phyloP scores from a whole-genome alignment of 495 filamentous ascomycete genomes.

The Podospora didyma region DNA sequence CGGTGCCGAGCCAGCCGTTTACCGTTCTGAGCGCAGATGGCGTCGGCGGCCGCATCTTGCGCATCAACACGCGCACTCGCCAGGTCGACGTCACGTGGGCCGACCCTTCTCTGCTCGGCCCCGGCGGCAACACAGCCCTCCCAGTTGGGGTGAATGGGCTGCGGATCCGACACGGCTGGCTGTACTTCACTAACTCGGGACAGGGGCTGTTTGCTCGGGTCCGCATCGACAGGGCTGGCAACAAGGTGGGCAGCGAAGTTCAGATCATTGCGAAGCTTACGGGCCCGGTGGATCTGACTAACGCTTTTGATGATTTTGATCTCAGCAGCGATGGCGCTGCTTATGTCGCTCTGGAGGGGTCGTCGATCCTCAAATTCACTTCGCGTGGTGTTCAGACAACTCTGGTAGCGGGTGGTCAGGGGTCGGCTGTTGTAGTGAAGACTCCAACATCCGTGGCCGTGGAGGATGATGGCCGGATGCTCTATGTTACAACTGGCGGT shows the following conservation, averaged over 20 bases:
- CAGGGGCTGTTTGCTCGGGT: conserved; percentile 30
- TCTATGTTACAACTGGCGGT: not conserved
- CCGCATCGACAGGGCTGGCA: conserved; percentile 22
- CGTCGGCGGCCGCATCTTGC: conserved; percentile 26
- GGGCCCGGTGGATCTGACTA: not conserved
- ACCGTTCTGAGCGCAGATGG: conserved; percentile 30
- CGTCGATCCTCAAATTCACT: conserved; percentile 24
- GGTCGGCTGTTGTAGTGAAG: not conserved
- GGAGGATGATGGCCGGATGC: not conserved
- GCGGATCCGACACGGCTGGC: conserved; percentile 17
- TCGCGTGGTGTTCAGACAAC: not conserved
- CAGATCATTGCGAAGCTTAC: not conserved
- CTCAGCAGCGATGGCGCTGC: conserved; percentile 25
- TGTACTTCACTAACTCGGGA: conserved; percentile 41
- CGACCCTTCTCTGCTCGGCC: not conserved
- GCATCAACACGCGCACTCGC: conserved; percentile 19
- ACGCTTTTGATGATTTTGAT: conserved; percentile 30
- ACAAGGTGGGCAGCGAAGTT: conserved; percentile 14
- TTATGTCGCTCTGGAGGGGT: conserved; percentile 28
- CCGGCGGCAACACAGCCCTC: not conserved
- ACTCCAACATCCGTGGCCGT: not conserved
- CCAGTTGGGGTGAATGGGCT: conserved; percentile 39
- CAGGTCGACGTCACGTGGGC: conserved; percentile 2
- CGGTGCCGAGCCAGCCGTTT: conserved; percentile 10
- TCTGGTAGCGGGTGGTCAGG: not conserved